These are phyloP conservation scores for Microdochium paspali DNA, from an alignment of 2,329 filamentous ascomycete species.

Conservation along the genomic window DNA sequence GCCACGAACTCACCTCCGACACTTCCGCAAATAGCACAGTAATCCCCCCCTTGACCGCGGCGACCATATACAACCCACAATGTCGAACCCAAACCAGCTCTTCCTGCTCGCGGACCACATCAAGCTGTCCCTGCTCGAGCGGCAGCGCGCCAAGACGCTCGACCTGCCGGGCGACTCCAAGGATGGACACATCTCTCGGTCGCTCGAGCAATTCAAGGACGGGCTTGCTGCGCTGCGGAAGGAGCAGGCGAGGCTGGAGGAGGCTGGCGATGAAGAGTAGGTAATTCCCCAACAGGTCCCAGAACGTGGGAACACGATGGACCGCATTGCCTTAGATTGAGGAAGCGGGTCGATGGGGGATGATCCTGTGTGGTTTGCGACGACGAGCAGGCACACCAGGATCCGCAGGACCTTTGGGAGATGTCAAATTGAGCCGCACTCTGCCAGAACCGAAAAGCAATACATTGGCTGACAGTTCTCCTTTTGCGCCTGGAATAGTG, in stretches of 20 bases:
- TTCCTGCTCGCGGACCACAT: constrained; percentile 93
- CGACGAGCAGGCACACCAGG: too few relatives aligned
- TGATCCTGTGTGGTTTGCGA: too few relatives aligned
- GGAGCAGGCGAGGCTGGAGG: constrained; percentile 54
- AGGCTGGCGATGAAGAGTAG: constrained; percentile 55
- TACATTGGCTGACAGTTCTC: background rate
- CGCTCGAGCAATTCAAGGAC: constrained; percentile 75
- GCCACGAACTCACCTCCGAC: too few relatives aligned
- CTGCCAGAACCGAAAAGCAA: too few relatives aligned
- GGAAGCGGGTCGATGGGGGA: too few relatives aligned
- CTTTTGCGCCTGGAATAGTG: constrained; percentile 25
- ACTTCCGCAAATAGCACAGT: too few relatives aligned
- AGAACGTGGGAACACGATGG: too few relatives aligned
- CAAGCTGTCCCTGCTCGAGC: constrained; percentile 89
- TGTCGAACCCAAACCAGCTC: constrained; percentile 63
- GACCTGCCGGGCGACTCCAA: constrained; percentile 71
- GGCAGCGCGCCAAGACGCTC: constrained; percentile 74
- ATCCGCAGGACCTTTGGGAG: too few relatives aligned
- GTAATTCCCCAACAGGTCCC: constrained; percentile 9
- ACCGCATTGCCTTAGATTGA: too few relatives aligned
- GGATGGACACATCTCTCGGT: constrained; percentile 81
- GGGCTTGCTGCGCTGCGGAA: constrained; percentile 63
- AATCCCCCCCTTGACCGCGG: too few relatives aligned
- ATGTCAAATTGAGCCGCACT: too few relatives aligned
- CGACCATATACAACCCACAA: constrained; percentile 14